Base-by-base conservation (phyloP, 805 yeast species). In the Vanderwaltozyma verrucispora region DNA sequence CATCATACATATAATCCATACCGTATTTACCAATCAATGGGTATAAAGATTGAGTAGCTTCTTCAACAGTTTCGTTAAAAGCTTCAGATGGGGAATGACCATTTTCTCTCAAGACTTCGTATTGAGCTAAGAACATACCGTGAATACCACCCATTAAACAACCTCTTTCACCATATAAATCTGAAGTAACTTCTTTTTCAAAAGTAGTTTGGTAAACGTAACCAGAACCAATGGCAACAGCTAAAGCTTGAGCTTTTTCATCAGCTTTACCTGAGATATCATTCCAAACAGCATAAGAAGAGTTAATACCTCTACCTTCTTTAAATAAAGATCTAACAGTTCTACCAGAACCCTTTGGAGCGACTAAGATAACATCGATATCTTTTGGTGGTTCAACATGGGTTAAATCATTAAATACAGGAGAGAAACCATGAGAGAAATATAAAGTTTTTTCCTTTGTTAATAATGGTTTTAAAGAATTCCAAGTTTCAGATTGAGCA, bases 1-100 rank as follows among this genome's bases (percentile, higher is more conserved):
- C 98, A 65, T 92, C 97, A 80, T 92, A 92, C 98, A 92, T 92
- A 89, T 92, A 92, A 73, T 92, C 98, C 98, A 92, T 92, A 74
- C 98, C 98, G 78, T 92, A 84, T 72, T 86, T 87, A 72, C 98
- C 98, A 57, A 92, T 69, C 75, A 92, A 80, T 71, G 98, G 98
- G 84, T 92, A 92, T 61, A 92, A 77, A 41, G 97, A 92, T 75
- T 92, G 98, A 50, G 98, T 92, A 52, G 98, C 98, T 75, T 92
- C 98, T 77, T 92, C 98, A 54, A 92, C 98, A 56, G 98, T 92
- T 77, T 92, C 98, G 72, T 92, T 92, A 88, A 92, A 92, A 59
- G 98, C 97, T 77, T 92, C 98, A 45, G 96, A 86, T 74, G 98
- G 98, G 51, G 96, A 76, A 80, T 92, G 98, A 52, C 98, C 98